Evolutionary conservation across 495 filamentous ascomycete genomes (phyloP).

Genomic region (Hyaloscypha finlandica): DNA sequence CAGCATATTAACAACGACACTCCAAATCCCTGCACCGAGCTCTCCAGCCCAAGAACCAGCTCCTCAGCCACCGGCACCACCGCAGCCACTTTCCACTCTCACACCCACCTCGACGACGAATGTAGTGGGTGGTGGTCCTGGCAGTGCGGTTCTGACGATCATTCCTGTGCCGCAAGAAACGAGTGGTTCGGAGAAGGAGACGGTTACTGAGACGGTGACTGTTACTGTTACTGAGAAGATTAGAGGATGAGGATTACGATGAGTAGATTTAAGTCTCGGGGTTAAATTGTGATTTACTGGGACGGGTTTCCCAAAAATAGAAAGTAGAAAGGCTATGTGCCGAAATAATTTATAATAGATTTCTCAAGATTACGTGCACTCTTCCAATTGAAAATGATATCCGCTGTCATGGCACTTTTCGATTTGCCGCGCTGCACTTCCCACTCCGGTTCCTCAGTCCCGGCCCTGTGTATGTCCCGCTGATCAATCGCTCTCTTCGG

Average conservation of each 20-base stretch:
- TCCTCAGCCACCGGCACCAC: not conserved
- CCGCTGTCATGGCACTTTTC: too few species aligned
- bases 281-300: not conserved
- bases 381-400: too few species aligned
- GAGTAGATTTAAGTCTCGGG: not conserved
- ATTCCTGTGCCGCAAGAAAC: not conserved
- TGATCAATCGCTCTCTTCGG: too few species aligned
- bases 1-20: not conserved
- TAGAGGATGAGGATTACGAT: too few species aligned
- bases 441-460: too few species aligned
- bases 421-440: too few species aligned
- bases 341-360: too few species aligned
- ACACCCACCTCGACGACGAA: not conserved
- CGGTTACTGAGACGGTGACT: conserved; percentile 7
- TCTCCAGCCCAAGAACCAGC: not conserved
- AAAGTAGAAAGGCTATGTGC: too few species aligned
- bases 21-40: not conserved
- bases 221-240: conserved; percentile 13
- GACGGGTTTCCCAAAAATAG: too few species aligned
- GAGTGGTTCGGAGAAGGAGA: conserved; percentile 4
- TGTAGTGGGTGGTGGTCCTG: not conserved
- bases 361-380: too few species aligned
- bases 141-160: not conserved
- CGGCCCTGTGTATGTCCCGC: too few species aligned
- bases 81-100: not conserved